Percentiles rank a stretch among this genome's conserved stretches.
These are phyloP conservation scores for Lichtheimia hyalospora DNA, from an alignment of 371 early-diverging fungal genomes.

Conservation along the genomic window DNA sequence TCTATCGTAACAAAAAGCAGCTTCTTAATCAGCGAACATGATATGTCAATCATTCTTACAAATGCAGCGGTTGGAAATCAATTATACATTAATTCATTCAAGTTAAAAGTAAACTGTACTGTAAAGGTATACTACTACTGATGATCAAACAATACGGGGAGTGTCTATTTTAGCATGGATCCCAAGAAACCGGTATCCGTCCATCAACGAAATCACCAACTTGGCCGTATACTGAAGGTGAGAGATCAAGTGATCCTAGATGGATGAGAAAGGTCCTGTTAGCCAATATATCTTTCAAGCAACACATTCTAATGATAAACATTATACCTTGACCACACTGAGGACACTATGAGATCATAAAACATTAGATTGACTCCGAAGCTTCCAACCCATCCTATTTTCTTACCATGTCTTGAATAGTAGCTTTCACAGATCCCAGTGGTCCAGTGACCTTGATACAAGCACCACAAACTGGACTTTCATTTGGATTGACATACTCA, in stretches of 20 bases:
- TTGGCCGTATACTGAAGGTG: conserved; percentile 41
- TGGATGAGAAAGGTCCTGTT: too few relatives aligned
- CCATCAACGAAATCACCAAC: conserved; percentile 35
- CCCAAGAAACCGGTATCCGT: conserved; percentile 43
- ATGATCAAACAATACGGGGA: too few relatives aligned
- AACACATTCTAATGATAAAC: too few relatives aligned
- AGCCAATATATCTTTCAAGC: too few relatives aligned
- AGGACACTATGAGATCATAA: conserved; percentile 21
- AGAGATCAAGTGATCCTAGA: conserved; percentile 41
- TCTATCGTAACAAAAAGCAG: too few relatives aligned
- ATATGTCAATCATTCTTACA: too few relatives aligned
- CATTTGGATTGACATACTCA: conserved; percentile 34
- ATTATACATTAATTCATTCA: too few relatives aligned
- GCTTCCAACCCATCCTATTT: background rate
- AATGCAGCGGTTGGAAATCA: too few relatives aligned
- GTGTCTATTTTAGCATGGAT: conserved; percentile 28
- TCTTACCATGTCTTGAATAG: conserved; percentile 45
- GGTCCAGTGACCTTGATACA: conserved; percentile 43
- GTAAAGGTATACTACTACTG: too few relatives aligned
- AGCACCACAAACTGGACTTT: conserved; percentile 44
- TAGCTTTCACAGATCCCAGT: conserved; percentile 34
- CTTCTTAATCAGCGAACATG: too few relatives aligned
- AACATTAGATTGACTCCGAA: too few relatives aligned
- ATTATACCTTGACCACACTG: conserved; percentile 31
- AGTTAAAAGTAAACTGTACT: too few relatives aligned